A percentile compares a stretch with the other conserved stretches of the same genome.
phyloP scores from a whole-genome alignment of 75 land plant genomes.

The Pinus tabuliformis region DNA sequence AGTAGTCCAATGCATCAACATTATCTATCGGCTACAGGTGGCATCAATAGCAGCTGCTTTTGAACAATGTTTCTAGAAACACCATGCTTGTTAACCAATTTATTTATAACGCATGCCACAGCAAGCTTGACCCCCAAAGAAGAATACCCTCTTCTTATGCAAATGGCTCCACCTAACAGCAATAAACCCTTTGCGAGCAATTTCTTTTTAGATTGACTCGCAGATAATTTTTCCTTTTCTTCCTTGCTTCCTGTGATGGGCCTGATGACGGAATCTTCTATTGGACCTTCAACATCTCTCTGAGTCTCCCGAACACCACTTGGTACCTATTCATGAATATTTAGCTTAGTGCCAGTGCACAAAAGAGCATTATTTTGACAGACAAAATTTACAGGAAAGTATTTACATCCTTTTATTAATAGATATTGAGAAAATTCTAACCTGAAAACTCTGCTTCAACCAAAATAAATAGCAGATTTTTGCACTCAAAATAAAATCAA shows the following conservation, averaged over 20 bases:
- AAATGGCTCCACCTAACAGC: slow-evolving; percentile 65
- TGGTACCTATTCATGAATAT: slow-evolving; percentile 4
- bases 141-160: slow-evolving; percentile 59
- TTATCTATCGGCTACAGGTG: neutral
- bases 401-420: slow-evolving; percentile 1
- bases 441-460: neutral
- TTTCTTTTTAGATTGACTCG: slow-evolving; percentile 34
- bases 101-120: slow-evolving; percentile 60
- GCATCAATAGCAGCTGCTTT: neutral
- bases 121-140: slow-evolving; percentile 80
- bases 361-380: neutral
- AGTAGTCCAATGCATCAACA: neutral
- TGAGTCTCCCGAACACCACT: neutral
- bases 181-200: slow-evolving; percentile 65
- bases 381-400: neutral
- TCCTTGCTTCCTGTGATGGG: neutral
- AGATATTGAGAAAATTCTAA: neutral
- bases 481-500: neutral
- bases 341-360: neutral
- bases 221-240: slow-evolving; percentile 2
- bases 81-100: slow-evolving; percentile 29
- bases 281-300: neutral
- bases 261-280: neutral
- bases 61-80: slow-evolving; percentile 6
- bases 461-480: neutral